phyloP scores from a whole-genome alignment of 2,329 filamentous ascomycete species.

The Emericellopsis atlantica region DNA sequence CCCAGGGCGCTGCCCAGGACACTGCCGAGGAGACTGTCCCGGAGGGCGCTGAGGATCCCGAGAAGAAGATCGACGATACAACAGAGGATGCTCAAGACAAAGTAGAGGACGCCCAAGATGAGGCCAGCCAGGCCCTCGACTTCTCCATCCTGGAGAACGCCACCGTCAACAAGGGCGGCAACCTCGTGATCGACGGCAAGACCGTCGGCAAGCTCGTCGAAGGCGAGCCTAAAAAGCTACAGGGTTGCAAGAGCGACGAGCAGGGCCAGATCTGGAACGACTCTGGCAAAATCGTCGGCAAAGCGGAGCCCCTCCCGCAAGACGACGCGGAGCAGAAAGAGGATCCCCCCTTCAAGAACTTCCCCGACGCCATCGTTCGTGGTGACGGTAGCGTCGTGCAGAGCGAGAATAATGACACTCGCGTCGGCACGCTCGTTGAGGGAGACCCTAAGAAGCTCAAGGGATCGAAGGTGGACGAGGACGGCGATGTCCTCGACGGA shows the following conservation, averaged over 20 bases:
- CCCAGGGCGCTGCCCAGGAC: constrained; percentile 2
- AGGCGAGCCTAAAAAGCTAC: constrained; percentile 51
- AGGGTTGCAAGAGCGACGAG: constrained; percentile 51
- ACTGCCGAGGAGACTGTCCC: constrained; percentile 2
- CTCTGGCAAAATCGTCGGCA: constrained; percentile 53
- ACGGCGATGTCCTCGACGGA: constrained; percentile 56
- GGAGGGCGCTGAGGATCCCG: constrained; percentile 1
- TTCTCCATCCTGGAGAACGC: constrained; percentile 36
- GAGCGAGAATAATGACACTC: constrained; percentile 25
- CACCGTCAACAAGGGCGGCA: constrained; percentile 46
- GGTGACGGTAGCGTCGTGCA: constrained; percentile 38
- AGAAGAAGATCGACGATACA: constrained; percentile 2
- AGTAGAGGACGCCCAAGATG: constrained; percentile 6
- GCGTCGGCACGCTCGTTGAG: constrained; percentile 49
- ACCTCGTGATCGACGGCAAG: constrained; percentile 40
- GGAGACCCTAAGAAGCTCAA: constrained; percentile 52
- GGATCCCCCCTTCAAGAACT: constrained; percentile 43
- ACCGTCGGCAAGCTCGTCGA: constrained; percentile 50
- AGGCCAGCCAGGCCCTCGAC: constrained; percentile 16
- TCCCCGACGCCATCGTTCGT: constrained; percentile 39
- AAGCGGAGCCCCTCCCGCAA: constrained; percentile 45
- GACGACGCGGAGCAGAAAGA: constrained; percentile 17
- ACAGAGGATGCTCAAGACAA: constrained; percentile 4
- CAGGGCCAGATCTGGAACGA: constrained; percentile 62
- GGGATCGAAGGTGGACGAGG: constrained; percentile 54